A percentile compares a stretch with the other conserved stretches of the same genome.
These are phyloP conservation scores for Fusarium tuaranense DNA, from an alignment of 2,329 filamentous ascomycete genomes.

Conservation along the genomic window DNA sequence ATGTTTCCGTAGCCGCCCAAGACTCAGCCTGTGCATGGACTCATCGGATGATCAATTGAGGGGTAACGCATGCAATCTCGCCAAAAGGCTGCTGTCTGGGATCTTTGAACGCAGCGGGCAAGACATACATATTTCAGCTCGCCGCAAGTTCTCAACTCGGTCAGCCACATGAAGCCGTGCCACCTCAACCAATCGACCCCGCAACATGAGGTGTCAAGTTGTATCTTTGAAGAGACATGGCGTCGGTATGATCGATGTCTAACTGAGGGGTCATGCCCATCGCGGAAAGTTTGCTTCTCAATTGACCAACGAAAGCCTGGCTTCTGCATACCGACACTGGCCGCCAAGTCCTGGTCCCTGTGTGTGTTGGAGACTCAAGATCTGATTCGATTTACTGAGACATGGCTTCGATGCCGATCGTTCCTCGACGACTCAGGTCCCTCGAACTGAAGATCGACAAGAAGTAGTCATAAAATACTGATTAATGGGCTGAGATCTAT, in stretches of 20 bases:
- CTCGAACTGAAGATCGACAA: not conserved
- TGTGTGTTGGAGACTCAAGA: not conserved
- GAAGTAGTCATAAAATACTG: not conserved
- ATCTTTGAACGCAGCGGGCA: not conserved
- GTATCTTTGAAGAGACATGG: not conserved
- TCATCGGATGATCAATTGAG: not conserved
- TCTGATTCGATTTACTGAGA: not conserved
- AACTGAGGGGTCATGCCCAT: not conserved
- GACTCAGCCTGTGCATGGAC: not conserved
- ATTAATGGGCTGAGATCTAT: not conserved
- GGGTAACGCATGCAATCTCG: not conserved
- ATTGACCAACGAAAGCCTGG: not conserved
- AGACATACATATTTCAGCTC: conserved; percentile 5
- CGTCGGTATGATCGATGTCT: not conserved
- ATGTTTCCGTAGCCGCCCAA: not conserved
- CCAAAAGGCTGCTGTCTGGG: not conserved
- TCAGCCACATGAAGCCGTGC: not conserved
- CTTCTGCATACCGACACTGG: not conserved
- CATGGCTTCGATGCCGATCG: not conserved
- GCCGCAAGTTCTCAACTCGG: not conserved
- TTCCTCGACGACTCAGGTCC: not conserved
- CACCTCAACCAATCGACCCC: not conserved
- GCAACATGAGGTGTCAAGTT: not conserved
- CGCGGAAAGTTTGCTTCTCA: not conserved
- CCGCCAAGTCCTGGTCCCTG: not conserved